Percentiles rank a stretch among this genome's conserved stretches.
phyloP scores from a whole-genome alignment of 2,329 filamentous ascomycete genomes.

The Claviceps sorghi region DNA sequence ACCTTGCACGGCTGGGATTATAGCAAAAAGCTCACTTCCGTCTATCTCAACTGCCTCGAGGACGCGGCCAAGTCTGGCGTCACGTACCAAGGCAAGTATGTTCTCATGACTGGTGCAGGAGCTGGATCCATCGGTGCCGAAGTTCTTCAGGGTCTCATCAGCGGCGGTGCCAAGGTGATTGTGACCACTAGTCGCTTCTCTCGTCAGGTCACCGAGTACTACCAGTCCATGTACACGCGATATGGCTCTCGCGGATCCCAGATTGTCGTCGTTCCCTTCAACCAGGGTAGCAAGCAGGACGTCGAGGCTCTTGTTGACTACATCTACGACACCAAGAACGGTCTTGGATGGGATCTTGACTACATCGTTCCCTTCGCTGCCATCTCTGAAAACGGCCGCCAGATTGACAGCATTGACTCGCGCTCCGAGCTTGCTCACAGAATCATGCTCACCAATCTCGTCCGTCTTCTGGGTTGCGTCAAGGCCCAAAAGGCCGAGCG shows the following conservation, averaged over 20 bases:
- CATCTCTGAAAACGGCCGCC: constrained; percentile 92
- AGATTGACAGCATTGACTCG: constrained; percentile 93
- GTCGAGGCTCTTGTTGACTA: constrained; percentile 88
- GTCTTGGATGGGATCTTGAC: constrained; percentile 95
- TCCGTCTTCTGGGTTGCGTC: constrained; percentile 78
- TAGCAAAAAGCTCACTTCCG: constrained; percentile 91
- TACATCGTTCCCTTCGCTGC: constrained; percentile 92
- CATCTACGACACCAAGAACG: constrained; percentile 92
- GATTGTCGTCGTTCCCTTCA: constrained; percentile 96
- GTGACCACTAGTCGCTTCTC: constrained; percentile 97
- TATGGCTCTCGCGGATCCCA: constrained; percentile 89
- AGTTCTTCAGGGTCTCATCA: constrained; percentile 88
- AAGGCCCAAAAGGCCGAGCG: constrained; percentile 80
- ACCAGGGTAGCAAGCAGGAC: constrained; percentile 96
- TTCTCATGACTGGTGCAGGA: constrained; percentile 94
- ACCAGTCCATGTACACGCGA: constrained; percentile 94
- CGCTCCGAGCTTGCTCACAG: constrained; percentile 96
- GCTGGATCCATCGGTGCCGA: constrained; percentile 96
- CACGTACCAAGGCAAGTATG: constrained; percentile 88
- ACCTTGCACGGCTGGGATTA: constrained; percentile 94
- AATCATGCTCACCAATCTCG: constrained; percentile 96
- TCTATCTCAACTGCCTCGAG: constrained; percentile 86
- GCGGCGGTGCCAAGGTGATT: constrained; percentile 89
- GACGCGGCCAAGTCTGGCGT: constrained; percentile 76
- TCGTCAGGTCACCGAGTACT: constrained; percentile 95